A percentile compares a stretch with the other conserved stretches of the same genome.
Evolutionary conservation across 176 grass and related monocot species (phyloP).

Genomic region (Oryza glaberrima): DNA sequence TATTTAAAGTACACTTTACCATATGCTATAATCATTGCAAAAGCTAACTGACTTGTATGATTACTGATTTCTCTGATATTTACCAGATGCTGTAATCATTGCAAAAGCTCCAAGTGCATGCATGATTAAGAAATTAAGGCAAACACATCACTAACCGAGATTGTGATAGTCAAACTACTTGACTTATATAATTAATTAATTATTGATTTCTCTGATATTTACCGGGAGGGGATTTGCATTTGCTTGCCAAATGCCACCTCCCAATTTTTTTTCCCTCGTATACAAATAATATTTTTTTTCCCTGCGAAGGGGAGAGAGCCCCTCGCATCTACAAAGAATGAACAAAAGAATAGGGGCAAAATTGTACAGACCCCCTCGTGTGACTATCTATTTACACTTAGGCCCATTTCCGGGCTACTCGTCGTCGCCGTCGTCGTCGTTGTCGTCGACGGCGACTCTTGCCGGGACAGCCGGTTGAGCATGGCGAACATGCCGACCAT

Average conservation of each 20-base stretch:
- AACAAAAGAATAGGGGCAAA: conserved; percentile 59
- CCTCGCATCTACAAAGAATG: conserved; percentile 52
- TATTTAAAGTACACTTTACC: background rate
- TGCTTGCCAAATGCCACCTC: conserved; percentile 45
- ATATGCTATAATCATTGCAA: background rate
- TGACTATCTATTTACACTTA: conserved; percentile 59
- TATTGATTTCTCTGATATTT: conserved; percentile 40
- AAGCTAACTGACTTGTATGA: background rate
- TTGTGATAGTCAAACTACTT: background rate
- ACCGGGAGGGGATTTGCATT: conserved; percentile 39
- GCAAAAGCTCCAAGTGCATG: background rate
- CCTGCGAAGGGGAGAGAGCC: conserved; percentile 30
- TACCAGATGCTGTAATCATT: background rate
- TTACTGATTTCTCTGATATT: background rate
- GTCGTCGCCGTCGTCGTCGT: background rate
- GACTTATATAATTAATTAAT: background rate
- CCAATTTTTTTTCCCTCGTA: background rate
- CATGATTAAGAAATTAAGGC: background rate
- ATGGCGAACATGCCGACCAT: conserved; percentile 69
- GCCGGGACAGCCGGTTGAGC: conserved; percentile 49
- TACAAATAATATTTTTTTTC: conserved; percentile 49
- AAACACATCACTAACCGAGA: background rate
- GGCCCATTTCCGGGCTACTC: background rate
- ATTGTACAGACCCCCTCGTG: conserved; percentile 34
- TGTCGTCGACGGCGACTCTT: background rate